These are phyloP conservation scores for Dendrobium nobile DNA, from an alignment of 106 monocot genomes.

Conservation along the genomic window DNA sequence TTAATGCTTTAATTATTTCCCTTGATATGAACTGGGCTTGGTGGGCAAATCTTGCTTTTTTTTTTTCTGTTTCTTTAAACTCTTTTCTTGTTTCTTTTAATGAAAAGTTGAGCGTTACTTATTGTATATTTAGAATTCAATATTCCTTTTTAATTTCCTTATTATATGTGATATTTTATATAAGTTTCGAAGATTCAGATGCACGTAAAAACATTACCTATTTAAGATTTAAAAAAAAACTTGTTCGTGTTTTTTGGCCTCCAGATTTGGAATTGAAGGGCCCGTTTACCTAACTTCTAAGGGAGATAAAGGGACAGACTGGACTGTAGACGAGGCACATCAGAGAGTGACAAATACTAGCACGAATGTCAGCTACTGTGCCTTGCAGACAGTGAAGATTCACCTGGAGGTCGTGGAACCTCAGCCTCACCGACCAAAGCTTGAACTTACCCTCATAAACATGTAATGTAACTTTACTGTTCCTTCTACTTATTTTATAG, in stretches of 20 bases:
- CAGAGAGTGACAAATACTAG: constrained; percentile 69
- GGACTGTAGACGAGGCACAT: constrained; percentile 73
- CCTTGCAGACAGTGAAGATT: constrained; percentile 75
- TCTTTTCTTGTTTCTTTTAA: background rate
- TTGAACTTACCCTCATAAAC: constrained; percentile 61
- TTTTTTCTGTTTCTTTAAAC: background rate
- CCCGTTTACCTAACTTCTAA: constrained; percentile 62
- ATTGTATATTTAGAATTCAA: background rate
- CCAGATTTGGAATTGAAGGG: constrained; percentile 97
- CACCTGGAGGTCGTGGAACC: constrained; percentile 97
- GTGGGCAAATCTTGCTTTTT: background rate
- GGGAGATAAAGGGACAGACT: constrained; percentile 72
- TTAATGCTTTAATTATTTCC: too few relatives aligned
- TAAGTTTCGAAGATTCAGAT: background rate
- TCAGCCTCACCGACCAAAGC: constrained; percentile 87
- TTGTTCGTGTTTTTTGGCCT: background rate
- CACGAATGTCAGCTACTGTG: constrained; percentile 32
- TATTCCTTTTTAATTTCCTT: background rate
- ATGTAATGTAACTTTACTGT: background rate
- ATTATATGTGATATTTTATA: background rate
- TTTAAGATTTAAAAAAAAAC: background rate
- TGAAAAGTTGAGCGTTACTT: background rate
- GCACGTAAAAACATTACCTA: background rate
- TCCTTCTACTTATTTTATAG: background rate
- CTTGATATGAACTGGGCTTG: too few relatives aligned